Evolutionary conservation across 2,329 filamentous ascomycete species (phyloP).

Genomic region (Zasmidium citrigriseum): DNA sequence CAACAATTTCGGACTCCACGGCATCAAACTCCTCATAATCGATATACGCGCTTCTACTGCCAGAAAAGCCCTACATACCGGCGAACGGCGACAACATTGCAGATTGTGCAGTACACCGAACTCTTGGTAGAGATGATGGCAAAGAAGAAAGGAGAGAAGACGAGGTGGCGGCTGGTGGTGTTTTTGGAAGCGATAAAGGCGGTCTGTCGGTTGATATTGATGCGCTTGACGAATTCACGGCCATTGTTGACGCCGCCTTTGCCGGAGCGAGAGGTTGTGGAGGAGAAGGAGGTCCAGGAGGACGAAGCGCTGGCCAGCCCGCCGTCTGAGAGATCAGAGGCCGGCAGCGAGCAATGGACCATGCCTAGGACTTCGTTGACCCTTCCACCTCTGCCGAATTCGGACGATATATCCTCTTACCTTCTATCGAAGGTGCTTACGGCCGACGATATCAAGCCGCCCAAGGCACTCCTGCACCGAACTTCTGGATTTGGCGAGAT

Average conservation of each 20-base stretch:
- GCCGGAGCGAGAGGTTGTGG: conserved; percentile 76
- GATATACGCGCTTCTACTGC: conserved; percentile 66
- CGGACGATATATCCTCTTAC: conserved; percentile 81
- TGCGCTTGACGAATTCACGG: conserved; percentile 79
- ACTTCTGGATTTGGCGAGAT: conserved; percentile 72
- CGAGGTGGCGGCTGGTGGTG: conserved; percentile 84
- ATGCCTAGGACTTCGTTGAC: conserved; percentile 94
- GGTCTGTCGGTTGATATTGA: conserved; percentile 74
- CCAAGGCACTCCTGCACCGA: conserved; percentile 80
- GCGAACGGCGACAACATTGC: conserved; percentile 76
- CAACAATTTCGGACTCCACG: conserved; percentile 52
- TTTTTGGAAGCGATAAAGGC: conserved; percentile 85
- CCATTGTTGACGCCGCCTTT: conserved; percentile 81
- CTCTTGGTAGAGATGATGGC: conserved; percentile 97
- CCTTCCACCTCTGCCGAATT: conserved; percentile 78
- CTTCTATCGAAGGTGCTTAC: conserved; percentile 87
- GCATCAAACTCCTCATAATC: conserved; percentile 56
- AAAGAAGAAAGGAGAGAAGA: conserved; percentile 77
- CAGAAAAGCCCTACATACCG: conserved; percentile 70
- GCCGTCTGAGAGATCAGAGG: conserved; percentile 42
- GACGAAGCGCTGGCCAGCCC: conserved; percentile 48
- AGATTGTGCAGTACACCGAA: conserved; percentile 93
- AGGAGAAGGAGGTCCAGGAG: conserved; percentile 44
- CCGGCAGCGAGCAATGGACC: conserved; percentile 61
- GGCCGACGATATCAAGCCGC: conserved; percentile 94